Conservation (phyloP, 306 rosid species). For the Cyclanthera cordifolia region DNA sequence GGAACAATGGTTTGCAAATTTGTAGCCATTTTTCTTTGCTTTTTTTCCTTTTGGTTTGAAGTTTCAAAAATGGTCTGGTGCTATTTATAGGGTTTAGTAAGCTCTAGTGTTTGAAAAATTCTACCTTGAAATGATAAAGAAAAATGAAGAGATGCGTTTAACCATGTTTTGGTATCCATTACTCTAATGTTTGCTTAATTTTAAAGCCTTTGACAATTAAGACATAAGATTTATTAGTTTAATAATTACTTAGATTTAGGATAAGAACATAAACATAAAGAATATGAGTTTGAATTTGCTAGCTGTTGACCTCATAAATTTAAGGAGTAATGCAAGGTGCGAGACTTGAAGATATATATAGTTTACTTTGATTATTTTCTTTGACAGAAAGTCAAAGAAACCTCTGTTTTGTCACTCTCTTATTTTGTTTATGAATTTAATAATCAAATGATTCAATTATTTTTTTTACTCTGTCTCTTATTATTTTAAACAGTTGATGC, state of each 20-base stretch:
- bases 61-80: background rate
- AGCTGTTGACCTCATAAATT: background rate
- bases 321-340: background rate
- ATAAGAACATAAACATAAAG: background rate
- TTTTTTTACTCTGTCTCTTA: background rate
- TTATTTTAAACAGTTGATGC: too few relatives aligned
- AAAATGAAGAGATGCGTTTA: background rate
- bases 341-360: too few relatives aligned
- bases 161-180: background rate
- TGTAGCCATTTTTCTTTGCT: constrained; percentile 19
- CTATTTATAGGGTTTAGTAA: background rate
- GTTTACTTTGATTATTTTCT: background rate
- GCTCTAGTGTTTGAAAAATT: background rate
- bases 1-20: background rate
- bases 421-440: background rate
- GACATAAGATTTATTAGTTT: constrained; percentile 6
- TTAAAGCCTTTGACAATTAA: background rate
- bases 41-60: background rate
- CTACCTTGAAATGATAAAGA: background rate
- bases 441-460: background rate
- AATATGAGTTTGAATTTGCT: background rate
- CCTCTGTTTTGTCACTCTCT: background rate
- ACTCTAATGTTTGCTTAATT: background rate
- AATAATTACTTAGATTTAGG: background rate
- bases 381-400: too few relatives aligned